These are phyloP conservation scores for Medicago lupulina DNA, from an alignment of 306 rosid genomes.

Conservation along the genomic window DNA sequence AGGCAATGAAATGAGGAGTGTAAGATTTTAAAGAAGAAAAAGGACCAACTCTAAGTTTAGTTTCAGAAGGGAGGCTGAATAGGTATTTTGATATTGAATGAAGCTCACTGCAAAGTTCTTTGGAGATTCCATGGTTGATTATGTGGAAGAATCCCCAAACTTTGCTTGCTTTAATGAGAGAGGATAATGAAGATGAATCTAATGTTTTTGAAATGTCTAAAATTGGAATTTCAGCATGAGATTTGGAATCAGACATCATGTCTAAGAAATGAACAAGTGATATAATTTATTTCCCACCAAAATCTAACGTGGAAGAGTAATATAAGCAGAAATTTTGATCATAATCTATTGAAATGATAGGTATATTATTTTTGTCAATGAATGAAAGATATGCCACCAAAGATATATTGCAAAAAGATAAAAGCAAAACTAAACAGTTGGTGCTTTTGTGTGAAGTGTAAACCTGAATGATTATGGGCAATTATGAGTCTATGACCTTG, in stretches of 20 bases:
- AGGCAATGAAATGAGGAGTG: slow-evolving; percentile 94
- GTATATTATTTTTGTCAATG: slow-evolving; percentile 16
- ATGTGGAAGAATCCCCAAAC: slow-evolving; percentile 95
- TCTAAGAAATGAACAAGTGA: slow-evolving; percentile 22
- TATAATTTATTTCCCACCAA: neutral
- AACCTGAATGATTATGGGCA: slow-evolving; percentile 37
- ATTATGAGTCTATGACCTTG: slow-evolving; percentile 41
- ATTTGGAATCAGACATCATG: slow-evolving; percentile 52
- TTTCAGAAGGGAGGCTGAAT: slow-evolving; percentile 77
- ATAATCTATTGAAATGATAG: slow-evolving; percentile 15
- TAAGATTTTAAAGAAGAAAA: slow-evolving; percentile 75
- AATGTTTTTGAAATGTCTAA: slow-evolving; percentile 81
- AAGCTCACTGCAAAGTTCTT: slow-evolving; percentile 67
- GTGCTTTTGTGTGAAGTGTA: neutral
- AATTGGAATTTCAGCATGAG: slow-evolving; percentile 71
- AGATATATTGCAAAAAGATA: slow-evolving; percentile 17
- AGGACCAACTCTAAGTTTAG: slow-evolving; percentile 90
- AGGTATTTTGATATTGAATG: slow-evolving; percentile 56
- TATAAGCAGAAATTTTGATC: slow-evolving; percentile 26
- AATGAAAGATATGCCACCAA: slow-evolving; percentile 32
- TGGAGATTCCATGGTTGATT: slow-evolving; percentile 88
- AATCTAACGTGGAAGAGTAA: too few species aligned
- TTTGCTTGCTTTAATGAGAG: slow-evolving; percentile 74
- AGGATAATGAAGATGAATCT: slow-evolving; percentile 60
- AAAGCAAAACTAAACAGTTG: neutral